phyloP scores from a whole-genome alignment of 352 stramenopile genomes.

The Lagenidium sp. region DNA sequence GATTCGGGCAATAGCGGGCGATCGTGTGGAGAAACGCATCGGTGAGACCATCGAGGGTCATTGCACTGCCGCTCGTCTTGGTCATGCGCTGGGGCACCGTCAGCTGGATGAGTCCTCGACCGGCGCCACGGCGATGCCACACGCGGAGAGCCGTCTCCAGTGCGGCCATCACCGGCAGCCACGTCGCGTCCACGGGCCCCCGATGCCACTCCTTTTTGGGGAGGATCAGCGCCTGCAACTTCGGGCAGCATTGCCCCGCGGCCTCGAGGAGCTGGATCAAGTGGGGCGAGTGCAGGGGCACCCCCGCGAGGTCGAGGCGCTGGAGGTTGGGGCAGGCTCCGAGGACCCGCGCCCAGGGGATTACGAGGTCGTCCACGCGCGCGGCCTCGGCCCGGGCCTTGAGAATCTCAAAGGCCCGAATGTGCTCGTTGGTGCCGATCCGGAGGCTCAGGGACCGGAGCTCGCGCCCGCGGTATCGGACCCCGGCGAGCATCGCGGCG shows the following conservation, averaged over 20 bases:
- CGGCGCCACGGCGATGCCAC: constrained; percentile 3
- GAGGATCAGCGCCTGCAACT: constrained; percentile 8
- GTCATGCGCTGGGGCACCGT: constrained; percentile 15
- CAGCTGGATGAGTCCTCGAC: constrained; percentile 15
- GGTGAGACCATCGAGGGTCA: constrained; percentile 11
- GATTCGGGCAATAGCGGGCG: constrained; percentile 22
- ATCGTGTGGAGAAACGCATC: constrained; percentile 11
- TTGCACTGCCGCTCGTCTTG: too few species aligned
- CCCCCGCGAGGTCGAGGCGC: constrained; percentile 8
- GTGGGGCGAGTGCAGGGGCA: constrained; percentile 9
- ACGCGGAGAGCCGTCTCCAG: constrained; percentile 6
- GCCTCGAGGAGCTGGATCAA: constrained; percentile 5
- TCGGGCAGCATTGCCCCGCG: constrained; percentile 1
- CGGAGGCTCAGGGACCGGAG: constrained; percentile 6
- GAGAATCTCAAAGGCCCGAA: constrained; percentile 13
- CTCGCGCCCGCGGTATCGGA: background rate
- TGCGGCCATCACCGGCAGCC: constrained; percentile 7
- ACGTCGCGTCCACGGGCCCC: constrained; percentile 3
- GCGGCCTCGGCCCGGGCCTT: constrained; percentile 9
- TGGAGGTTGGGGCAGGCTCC: constrained; percentile 3
- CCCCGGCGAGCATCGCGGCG: background rate
- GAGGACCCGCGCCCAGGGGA: constrained; percentile 16
- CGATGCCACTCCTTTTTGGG: constrained; percentile 10
- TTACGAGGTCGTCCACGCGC: constrained; percentile 4
- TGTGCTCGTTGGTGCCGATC: constrained; percentile 11